phyloP scores from a whole-genome alignment of 2,329 filamentous ascomycete genomes.

The Lomentospora prolificans region DNA sequence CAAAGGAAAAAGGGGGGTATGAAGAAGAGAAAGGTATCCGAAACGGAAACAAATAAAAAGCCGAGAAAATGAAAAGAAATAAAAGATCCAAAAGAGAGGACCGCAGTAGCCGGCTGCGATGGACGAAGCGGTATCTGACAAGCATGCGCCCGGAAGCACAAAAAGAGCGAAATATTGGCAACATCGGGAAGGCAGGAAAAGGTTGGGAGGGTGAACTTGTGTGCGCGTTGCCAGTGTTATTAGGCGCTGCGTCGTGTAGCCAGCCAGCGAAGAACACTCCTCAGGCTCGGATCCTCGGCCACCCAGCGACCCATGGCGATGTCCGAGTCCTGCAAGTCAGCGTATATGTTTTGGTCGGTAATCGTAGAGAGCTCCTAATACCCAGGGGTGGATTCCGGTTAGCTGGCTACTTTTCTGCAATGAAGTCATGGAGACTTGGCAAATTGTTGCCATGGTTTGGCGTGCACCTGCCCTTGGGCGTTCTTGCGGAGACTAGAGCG shows the following conservation, averaged over 20 bases:
- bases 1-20: slow-evolving; percentile 2
- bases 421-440: too few relatives aligned
- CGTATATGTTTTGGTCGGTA: slow-evolving; percentile 50
- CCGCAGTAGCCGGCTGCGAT: slow-evolving; percentile 1
- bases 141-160: background rate
- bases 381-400: background rate
- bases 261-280: slow-evolving; percentile 49
- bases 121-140: background rate
- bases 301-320: slow-evolving; percentile 50
- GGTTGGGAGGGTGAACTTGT: background rate
- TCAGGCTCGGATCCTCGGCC: slow-evolving; percentile 49
- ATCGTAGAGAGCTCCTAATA: slow-evolving; percentile 46
- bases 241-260: slow-evolving; percentile 25
- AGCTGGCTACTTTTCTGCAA: too few relatives aligned
- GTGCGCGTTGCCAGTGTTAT: background rate
- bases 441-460: too few relatives aligned
- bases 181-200: background rate
- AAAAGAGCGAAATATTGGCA: background rate
- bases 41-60: slow-evolving; percentile 5
- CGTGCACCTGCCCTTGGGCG: too few relatives aligned
- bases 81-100: background rate
- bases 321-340: slow-evolving; percentile 43
- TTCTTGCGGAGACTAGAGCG: too few relatives aligned
- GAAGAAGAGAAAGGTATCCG: slow-evolving; percentile 5
- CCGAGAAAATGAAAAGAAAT: slow-evolving; percentile 7